phyloP scores from a whole-genome alignment of 768 basidiomycete species.

The Megacollybia marginata region DNA sequence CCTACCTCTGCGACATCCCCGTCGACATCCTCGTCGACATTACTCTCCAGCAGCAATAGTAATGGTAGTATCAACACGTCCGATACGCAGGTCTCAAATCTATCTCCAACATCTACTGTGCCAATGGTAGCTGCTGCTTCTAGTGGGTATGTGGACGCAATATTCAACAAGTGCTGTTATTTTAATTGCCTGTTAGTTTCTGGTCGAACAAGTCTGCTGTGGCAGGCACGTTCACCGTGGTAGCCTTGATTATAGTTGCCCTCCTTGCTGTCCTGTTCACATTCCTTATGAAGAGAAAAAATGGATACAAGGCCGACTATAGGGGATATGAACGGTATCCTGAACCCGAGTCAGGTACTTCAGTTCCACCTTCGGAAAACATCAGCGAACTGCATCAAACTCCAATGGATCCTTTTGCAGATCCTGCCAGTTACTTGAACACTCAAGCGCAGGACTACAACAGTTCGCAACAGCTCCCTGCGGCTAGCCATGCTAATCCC shows the following conservation, averaged over 20 bases:
- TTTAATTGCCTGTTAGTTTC: not conserved
- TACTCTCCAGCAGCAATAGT: no score
- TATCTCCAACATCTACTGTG: no score
- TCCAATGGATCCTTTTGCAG: not conserved
- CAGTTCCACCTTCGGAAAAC: not conserved
- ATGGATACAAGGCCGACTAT: not conserved
- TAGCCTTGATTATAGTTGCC: conserved; percentile 1
- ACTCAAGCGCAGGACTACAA: not conserved
- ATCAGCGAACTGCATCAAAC: not conserved
- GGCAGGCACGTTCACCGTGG: conserved; percentile 4
- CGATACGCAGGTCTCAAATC: no score
- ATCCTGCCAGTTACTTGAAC: not conserved
- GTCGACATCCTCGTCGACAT: no score
- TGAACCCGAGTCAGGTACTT: not conserved
- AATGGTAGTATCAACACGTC: no score
- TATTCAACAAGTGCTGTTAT: not conserved
- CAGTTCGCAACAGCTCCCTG: not conserved
- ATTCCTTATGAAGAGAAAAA: not conserved
- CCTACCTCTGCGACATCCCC: no score
- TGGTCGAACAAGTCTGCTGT: conserved; percentile 6
- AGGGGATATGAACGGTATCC: not conserved
- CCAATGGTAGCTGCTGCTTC: not conserved
- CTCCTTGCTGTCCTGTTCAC: not conserved
- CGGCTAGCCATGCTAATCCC: not conserved
- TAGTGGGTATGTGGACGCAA: not conserved